A percentile compares a stretch with the other conserved stretches of the same genome.
phyloP scores from a whole-genome alignment of 495 filamentous ascomycete species.

The Daldinia caldariorum region DNA sequence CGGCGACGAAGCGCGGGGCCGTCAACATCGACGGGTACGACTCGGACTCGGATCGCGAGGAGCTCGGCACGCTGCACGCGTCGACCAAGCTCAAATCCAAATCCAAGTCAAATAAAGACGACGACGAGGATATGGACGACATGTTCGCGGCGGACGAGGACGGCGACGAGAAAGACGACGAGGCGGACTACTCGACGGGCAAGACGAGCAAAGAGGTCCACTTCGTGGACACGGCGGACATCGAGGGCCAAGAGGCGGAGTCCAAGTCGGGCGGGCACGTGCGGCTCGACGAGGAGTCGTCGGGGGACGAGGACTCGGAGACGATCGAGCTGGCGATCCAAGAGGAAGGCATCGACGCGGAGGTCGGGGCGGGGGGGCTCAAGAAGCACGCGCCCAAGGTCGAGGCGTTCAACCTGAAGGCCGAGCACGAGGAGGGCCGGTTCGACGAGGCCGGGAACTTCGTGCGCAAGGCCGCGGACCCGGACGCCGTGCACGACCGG shows the following conservation, averaged over 20 bases:
- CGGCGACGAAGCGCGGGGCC: constrained; percentile 84
- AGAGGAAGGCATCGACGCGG: constrained; percentile 79
- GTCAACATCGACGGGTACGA: constrained; percentile 98
- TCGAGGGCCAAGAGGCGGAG: constrained; percentile 82
- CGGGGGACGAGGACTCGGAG: constrained; percentile 69
- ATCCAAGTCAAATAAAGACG: constrained; percentile 49
- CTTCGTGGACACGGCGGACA: constrained; percentile 79
- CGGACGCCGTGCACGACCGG: constrained; percentile 87
- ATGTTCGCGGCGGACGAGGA: constrained; percentile 88
- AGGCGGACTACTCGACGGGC: constrained; percentile 55
- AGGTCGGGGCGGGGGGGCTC: constrained; percentile 86
- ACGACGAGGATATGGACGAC: constrained; percentile 73
- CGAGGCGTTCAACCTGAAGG: constrained; percentile 94
- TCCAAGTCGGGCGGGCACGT: constrained; percentile 79
- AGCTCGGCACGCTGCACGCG: constrained; percentile 41
- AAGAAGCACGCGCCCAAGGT: constrained; percentile 96
- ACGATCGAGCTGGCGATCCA: constrained; percentile 71
- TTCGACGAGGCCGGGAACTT: constrained; percentile 93
- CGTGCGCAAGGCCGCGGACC: constrained; percentile 87
- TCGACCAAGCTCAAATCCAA: no score
- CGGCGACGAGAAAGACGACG: constrained; percentile 64
- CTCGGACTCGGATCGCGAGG: constrained; percentile 89
- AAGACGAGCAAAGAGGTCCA: constrained; percentile 83
- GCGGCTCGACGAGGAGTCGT: constrained; percentile 54
- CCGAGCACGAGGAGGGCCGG: constrained; percentile 89